Conservation (phyloP, 306 rosid genomes). For the Lathyrus sativus region DNA sequence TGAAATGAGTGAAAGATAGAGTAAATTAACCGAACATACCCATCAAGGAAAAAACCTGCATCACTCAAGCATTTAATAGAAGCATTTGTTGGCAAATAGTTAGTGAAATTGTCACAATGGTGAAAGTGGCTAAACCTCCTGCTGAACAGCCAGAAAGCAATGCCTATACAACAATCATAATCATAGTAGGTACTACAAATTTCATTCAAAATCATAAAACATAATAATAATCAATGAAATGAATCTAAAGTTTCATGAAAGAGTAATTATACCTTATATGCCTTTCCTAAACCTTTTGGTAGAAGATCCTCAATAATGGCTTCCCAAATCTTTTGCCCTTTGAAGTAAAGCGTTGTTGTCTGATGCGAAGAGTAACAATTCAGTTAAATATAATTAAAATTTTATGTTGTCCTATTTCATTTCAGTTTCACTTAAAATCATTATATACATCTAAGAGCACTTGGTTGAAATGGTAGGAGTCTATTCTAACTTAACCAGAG, state of each 20-base stretch:
- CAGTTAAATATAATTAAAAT: too few relatives aligned
- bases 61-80: slow-evolving; percentile 88
- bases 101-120: slow-evolving; percentile 76
- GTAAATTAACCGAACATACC: slow-evolving; percentile 35
- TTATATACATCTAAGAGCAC: too few relatives aligned
- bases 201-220: slow-evolving; percentile 19
- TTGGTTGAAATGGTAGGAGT: too few relatives aligned
- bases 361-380: slow-evolving; percentile 15
- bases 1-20: slow-evolving; percentile 7
- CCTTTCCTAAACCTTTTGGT: slow-evolving; percentile 77
- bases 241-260: slow-evolving; percentile 8
- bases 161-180: slow-evolving; percentile 55
- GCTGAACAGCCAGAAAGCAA: slow-evolving; percentile 97
- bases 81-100: slow-evolving; percentile 63
- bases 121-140: slow-evolving; percentile 88
- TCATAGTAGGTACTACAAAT: not conserved
- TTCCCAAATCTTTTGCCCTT: slow-evolving; percentile 94
- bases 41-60: slow-evolving; percentile 94
- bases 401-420: too few relatives aligned
- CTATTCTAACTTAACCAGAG: too few relatives aligned
- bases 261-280: slow-evolving; percentile 60
- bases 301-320: slow-evolving; percentile 87
- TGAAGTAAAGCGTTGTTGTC: slow-evolving; percentile 86
- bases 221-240: not conserved
- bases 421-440: too few relatives aligned